Evolutionary conservation across 2,329 filamentous ascomycete genomes (phyloP).

Genomic region (Penicillium verrucosum): DNA sequence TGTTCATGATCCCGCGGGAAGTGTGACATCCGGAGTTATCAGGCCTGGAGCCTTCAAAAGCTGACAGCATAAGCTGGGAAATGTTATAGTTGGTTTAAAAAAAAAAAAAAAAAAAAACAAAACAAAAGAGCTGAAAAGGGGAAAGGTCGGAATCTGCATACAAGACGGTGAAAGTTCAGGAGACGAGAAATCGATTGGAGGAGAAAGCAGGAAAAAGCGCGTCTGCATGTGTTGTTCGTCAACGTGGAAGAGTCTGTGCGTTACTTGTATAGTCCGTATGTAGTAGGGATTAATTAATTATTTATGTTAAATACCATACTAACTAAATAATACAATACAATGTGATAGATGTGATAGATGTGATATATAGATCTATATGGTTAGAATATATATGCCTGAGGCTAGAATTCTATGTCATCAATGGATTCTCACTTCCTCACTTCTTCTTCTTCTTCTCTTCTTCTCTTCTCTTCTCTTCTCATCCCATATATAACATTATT

Average conservation of each 20-base stretch:
- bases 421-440: not conserved
- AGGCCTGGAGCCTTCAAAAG: not conserved
- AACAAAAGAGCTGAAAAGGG: not conserved
- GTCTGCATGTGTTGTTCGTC: slow-evolving; percentile 10
- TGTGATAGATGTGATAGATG: no score
- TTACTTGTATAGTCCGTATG: not conserved
- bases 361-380: no score
- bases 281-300: no score
- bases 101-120: no score
- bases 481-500: not conserved
- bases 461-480: not conserved
- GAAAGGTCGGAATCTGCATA: not conserved
- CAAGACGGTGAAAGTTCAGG: not conserved
- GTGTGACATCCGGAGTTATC: not conserved
- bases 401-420: not conserved
- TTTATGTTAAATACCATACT: no score
- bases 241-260: slow-evolving; percentile 9
- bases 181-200: slow-evolving; percentile 17
- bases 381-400: not conserved
- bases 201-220: slow-evolving; percentile 3
- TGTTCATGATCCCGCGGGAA: not conserved
- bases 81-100: no score
- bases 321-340: no score
- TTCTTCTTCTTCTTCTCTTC: not conserved
- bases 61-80: not conserved